Conservation (phyloP, 2,329 filamentous ascomycete genomes). For the Claviceps capensis region DNA sequence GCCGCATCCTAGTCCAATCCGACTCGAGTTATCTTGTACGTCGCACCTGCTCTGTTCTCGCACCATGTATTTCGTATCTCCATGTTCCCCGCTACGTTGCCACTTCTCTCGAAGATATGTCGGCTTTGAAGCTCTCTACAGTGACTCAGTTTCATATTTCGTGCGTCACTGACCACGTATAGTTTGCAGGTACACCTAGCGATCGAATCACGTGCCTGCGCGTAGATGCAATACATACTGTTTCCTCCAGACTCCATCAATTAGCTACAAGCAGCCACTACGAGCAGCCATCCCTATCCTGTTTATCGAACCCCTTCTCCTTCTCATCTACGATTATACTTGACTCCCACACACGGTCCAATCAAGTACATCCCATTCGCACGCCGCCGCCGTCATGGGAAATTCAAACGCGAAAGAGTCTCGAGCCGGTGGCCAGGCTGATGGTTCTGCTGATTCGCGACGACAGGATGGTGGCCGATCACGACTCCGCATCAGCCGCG, state of each 20-base stretch:
- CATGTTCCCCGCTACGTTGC: not conserved
- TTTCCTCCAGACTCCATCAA: not conserved
- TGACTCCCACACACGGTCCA: too few species aligned
- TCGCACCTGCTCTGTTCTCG: not conserved
- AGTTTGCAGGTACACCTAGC: not conserved
- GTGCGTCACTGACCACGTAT: not conserved
- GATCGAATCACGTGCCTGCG: not conserved
- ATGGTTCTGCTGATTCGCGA: conserved; percentile 6
- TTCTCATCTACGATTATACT: not conserved
- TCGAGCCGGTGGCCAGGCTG: conserved; percentile 15
- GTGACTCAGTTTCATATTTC: not conserved
- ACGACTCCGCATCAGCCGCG: conserved; percentile 22
- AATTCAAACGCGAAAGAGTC: conserved; percentile 28
- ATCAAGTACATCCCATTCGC: not conserved
- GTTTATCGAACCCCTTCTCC: not conserved
- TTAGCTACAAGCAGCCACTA: not conserved
- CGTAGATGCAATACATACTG: not conserved
- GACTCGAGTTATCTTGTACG: not conserved
- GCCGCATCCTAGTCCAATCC: not conserved
- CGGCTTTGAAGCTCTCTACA: not conserved
- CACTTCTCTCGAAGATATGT: not conserved
- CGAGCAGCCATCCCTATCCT: not conserved
- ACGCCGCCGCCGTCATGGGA: conserved; percentile 17
- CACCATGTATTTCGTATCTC: not conserved
- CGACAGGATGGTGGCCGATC: conserved; percentile 11